Conservation (phyloP, 129 eudicot species). For the Gnaphalium uliginosum region DNA sequence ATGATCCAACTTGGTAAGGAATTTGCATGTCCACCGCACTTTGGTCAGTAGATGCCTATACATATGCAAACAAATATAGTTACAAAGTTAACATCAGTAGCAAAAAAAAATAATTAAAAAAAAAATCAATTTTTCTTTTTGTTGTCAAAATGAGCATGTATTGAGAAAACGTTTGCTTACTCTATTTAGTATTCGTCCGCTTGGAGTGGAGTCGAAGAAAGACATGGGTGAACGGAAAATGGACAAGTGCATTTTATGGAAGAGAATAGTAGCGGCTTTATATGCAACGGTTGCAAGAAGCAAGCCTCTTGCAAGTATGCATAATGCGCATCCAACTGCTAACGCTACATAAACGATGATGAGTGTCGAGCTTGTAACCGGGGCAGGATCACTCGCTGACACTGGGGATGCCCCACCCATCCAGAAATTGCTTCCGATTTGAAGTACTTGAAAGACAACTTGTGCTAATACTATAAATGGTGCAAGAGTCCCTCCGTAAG, state of each 20-base stretch:
- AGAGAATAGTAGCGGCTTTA: conserved; percentile 76
- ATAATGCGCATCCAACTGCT: conserved; percentile 72
- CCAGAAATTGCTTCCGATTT: conserved; percentile 91
- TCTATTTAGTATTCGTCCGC: conserved; percentile 84
- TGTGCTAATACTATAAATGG: conserved; percentile 46
- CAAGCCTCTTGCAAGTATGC: conserved; percentile 59
- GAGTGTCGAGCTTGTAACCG: conserved; percentile 53
- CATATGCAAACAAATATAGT: background rate
- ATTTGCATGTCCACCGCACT: conserved; percentile 32
- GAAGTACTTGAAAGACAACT: conserved; percentile 47
- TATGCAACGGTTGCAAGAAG: conserved; percentile 58
- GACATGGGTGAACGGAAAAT: conserved; percentile 97
- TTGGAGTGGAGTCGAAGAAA: conserved; percentile 93
- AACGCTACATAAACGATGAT: conserved; percentile 73
- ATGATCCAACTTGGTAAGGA: conserved; percentile 28
- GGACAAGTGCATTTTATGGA: conserved; percentile 72
- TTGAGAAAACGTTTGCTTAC: conserved; percentile 41
- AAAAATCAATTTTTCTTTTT: no score
- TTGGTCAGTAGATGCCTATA: conserved; percentile 42
- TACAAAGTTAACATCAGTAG: background rate
- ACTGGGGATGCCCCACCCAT: conserved; percentile 98
- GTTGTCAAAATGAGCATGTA: background rate
- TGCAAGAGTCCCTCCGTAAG: conserved; percentile 46
- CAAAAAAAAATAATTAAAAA: no score
- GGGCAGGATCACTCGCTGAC: conserved; percentile 54